Conservation (phyloP, 805 yeast genomes). For the Candida palmyrensis region DNA sequence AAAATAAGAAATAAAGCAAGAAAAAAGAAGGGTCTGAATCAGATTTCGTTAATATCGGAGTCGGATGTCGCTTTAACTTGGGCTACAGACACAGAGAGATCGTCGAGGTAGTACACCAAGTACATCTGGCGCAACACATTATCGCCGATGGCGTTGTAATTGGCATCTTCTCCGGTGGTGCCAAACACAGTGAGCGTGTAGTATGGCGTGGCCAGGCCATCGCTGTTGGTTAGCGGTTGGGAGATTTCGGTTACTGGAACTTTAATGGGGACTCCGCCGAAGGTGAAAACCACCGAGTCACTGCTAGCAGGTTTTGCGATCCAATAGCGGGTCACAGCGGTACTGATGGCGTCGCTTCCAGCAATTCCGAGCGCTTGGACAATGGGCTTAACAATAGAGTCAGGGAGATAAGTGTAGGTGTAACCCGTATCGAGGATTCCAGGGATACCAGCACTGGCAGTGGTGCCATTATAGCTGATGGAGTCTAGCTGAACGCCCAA, state of each 20-base stretch:
- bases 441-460: not conserved
- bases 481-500: not conserved
- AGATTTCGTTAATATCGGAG: not conserved
- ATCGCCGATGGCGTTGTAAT: constrained; percentile 42
- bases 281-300: constrained; percentile 1
- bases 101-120: constrained; percentile 60
- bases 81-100: constrained; percentile 50
- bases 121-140: constrained; percentile 59
- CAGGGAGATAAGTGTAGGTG: not conserved
- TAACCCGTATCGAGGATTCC: not conserved
- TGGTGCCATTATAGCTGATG: not conserved
- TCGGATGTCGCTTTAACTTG: constrained; percentile 19
- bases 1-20: constrained; percentile 4
- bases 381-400: not conserved
- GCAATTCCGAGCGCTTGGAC: not conserved
- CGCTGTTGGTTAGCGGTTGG: not conserved
- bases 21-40: not conserved
- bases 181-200: not conserved
- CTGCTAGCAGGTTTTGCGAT: not conserved
- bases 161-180: not conserved
- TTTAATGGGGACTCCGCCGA: constrained; percentile 5
- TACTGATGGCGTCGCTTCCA: not conserved
- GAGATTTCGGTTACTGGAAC: constrained; percentile 4
- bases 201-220: not conserved
- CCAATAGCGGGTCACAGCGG: too few species aligned